These are phyloP conservation scores for Rhazya stricta DNA, from an alignment of 257 asterid genomes.

Conservation along the genomic window DNA sequence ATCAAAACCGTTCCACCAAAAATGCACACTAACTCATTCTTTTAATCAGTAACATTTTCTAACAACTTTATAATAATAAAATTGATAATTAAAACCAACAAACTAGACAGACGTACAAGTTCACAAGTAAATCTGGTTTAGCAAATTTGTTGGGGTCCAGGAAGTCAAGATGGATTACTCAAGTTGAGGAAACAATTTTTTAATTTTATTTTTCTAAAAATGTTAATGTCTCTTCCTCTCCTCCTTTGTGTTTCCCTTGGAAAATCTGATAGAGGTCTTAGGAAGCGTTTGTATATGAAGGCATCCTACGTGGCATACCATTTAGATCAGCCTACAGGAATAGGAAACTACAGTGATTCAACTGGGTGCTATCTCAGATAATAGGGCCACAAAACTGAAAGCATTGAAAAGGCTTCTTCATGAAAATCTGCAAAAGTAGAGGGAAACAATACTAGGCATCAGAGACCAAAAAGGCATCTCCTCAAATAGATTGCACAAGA, in stretches of 20 bases:
- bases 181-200: not conserved
- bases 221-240: not conserved
- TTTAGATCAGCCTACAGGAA: conserved; percentile 41
- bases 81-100: not conserved
- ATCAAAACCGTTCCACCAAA: not conserved
- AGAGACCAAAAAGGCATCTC: conserved; percentile 30
- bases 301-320: conserved; percentile 26
- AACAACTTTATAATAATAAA: not conserved
- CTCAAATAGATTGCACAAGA: conserved; percentile 27
- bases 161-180: not conserved
- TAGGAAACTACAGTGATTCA: conserved; percentile 27
- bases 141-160: not conserved
- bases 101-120: not conserved
- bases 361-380: conserved; percentile 31
- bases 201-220: too few species aligned
- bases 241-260: not conserved
- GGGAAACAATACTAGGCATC: conserved; percentile 34
- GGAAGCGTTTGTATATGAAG: not conserved
- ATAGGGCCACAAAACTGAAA: conserved; percentile 33
- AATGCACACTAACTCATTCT: too few species aligned
- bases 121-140: not conserved
- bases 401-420: conserved; percentile 39
- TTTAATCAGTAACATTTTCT: not conserved
- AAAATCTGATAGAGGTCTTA: not conserved
- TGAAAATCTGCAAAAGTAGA: conserved; percentile 36